A percentile compares a stretch with the other conserved stretches of the same genome.
Conservation (phyloP, 345 rosid species). For the Capsella bursapastoris region DNA sequence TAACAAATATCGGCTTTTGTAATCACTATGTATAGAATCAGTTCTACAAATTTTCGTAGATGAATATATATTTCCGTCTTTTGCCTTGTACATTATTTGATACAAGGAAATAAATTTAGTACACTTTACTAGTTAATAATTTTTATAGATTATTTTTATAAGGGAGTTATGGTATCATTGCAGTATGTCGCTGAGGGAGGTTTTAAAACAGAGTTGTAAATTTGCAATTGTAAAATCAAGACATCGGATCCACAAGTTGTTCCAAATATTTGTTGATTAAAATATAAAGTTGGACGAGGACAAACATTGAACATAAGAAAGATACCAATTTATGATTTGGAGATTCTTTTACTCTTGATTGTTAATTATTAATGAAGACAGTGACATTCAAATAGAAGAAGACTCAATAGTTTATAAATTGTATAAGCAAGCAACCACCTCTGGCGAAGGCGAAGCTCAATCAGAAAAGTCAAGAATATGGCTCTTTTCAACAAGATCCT, state of each 20-base stretch:
- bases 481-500: conserved; percentile 50
- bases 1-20: neutral
- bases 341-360: conserved; percentile 1
- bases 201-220: neutral
- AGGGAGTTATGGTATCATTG: too few relatives aligned
- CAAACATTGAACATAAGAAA: neutral
- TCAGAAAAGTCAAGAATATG: conserved; percentile 32
- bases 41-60: neutral
- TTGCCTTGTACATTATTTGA: too few relatives aligned
- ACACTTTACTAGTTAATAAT: too few relatives aligned
- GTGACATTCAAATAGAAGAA: conserved; percentile 18
- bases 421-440: neutral
- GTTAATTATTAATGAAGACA: neutral
- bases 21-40: neutral
- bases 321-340: conserved; percentile 11
- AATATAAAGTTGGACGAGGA: neutral
- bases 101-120: too few relatives aligned
- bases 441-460: neutral
- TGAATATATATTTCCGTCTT: too few relatives aligned
- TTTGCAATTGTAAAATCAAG: neutral
- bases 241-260: neutral
- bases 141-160: too few relatives aligned
- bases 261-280: neutral
- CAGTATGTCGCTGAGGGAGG: neutral
- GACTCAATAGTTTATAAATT: neutral